Percentiles rank a stretch among this genome's conserved stretches.
Evolutionary conservation across 768 basidiomycete genomes (phyloP).

Genomic region (Asterophora lycoperdoides): DNA sequence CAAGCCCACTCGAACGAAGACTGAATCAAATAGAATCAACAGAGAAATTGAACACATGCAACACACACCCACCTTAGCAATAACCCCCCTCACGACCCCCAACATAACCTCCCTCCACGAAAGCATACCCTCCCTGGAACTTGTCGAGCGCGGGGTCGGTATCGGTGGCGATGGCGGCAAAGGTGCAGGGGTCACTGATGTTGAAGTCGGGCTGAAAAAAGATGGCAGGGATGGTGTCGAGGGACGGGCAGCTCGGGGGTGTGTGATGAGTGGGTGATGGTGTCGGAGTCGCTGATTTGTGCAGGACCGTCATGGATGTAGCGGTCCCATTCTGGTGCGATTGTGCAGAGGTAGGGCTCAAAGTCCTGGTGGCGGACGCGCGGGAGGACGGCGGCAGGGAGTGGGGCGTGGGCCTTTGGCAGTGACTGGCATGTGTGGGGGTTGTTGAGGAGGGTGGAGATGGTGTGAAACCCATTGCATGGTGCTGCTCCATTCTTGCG

Average conservation of each 20-base stretch:
- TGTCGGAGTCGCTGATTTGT: slow-evolving; percentile 21
- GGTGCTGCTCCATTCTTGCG: slow-evolving; percentile 73
- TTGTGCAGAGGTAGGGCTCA: slow-evolving; percentile 70
- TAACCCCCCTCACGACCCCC: slow-evolving; percentile 49
- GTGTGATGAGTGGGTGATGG: slow-evolving; percentile 19
- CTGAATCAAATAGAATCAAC: slow-evolving; percentile 10
- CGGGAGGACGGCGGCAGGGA: slow-evolving; percentile 71
- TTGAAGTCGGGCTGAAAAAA: slow-evolving; percentile 81
- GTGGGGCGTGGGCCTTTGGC: slow-evolving; percentile 78
- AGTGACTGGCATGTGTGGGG: slow-evolving; percentile 82
- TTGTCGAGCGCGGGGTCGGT: slow-evolving; percentile 79
- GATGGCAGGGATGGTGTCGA: slow-evolving; percentile 71
- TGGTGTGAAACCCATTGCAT: slow-evolving; percentile 90
- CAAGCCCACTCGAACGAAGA: no score
- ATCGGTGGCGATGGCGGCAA: slow-evolving; percentile 73
- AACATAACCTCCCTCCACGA: slow-evolving; percentile 72
- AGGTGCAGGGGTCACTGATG: slow-evolving; percentile 75
- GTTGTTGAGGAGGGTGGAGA: slow-evolving; percentile 90
- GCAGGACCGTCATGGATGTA: no score
- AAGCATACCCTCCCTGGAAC: slow-evolving; percentile 61
- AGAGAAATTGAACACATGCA: no score
- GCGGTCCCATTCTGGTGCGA: slow-evolving; percentile 73
- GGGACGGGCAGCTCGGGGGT: slow-evolving; percentile 52
- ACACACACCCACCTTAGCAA: slow-evolving; percentile 59
- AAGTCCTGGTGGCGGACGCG: slow-evolving; percentile 82